A percentile compares a stretch with the other conserved stretches of the same genome.
phyloP scores from a whole-genome alignment of 78 protist genomes.

The Dictyostelium firmibasis region DNA sequence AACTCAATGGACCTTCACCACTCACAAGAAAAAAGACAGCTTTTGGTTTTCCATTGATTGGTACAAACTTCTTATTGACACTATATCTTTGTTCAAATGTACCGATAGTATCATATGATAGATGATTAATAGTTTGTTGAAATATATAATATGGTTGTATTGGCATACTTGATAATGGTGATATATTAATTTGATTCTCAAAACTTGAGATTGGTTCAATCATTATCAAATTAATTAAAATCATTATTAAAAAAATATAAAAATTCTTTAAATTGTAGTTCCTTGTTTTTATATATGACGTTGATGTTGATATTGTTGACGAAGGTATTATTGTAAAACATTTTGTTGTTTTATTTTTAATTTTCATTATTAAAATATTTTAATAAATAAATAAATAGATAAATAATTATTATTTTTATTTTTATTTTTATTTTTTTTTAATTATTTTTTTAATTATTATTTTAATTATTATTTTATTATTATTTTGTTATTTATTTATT shows the following conservation, averaged over 20 bases:
- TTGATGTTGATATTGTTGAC: not conserved
- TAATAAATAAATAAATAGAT: too few relatives aligned
- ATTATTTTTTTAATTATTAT: too few relatives aligned
- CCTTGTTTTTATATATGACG: not conserved
- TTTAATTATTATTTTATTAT: too few relatives aligned
- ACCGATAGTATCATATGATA: not conserved
- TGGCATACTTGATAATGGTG: not conserved
- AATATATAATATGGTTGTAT: slow-evolving; percentile 15
- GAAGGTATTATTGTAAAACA: not conserved
- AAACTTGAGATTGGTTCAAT: not conserved
- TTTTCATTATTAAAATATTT: not conserved
- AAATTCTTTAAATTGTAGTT: too few relatives aligned
- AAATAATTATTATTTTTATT: too few relatives aligned
- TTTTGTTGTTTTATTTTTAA: not conserved
- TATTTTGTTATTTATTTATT: too few relatives aligned
- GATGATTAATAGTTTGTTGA: slow-evolving; percentile 21
- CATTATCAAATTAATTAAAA: not conserved
- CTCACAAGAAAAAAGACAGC: slow-evolving; percentile 33
- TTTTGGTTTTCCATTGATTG: not conserved
- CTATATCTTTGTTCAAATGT: slow-evolving; percentile 50
- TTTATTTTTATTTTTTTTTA: too few relatives aligned
- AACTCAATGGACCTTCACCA: slow-evolving; percentile 40
- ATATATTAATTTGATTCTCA: not conserved
- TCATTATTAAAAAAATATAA: too few relatives aligned
- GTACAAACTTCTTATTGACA: slow-evolving; percentile 30